Evolutionary conservation across 345 rosid species (phyloP).

Genomic region (Camelina laxa): DNA sequence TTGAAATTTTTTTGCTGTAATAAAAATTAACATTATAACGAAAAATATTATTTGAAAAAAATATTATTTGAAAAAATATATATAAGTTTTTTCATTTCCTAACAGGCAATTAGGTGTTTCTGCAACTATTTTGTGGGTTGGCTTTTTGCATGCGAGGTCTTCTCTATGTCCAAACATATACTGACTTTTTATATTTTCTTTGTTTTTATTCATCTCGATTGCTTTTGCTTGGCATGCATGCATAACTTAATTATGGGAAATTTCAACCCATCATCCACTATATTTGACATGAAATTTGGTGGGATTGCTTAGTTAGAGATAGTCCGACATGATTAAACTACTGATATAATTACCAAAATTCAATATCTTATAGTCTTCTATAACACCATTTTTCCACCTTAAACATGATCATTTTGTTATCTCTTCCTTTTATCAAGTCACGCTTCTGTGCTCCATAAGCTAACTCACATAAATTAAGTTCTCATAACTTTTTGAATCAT

Average conservation of each 20-base stretch:
- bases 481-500: background rate
- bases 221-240: constrained; percentile 47
- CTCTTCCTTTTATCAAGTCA: constrained; percentile 25
- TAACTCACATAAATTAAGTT: constrained; percentile 3
- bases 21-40: no score
- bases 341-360: constrained; percentile 38
- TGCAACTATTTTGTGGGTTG: constrained; percentile 38
- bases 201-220: constrained; percentile 30
- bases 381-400: constrained; percentile 24
- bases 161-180: constrained; percentile 42
- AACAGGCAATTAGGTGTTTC: background rate
- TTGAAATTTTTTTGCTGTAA: background rate
- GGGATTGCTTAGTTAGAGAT: constrained; percentile 31
- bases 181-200: constrained; percentile 3
- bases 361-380: constrained; percentile 15
- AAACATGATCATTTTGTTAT: constrained; percentile 35
- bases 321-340: constrained; percentile 45
- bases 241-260: constrained; percentile 33
- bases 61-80: no score
- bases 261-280: constrained; percentile 25
- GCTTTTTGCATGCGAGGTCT: constrained; percentile 45
- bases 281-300: constrained; percentile 34
- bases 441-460: constrained; percentile 24
- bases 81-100: no score
- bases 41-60: no score